Base-by-base conservation (phyloP, 2,329 filamentous ascomycete species). In the Zelopaecilomyces penicillatus region DNA sequence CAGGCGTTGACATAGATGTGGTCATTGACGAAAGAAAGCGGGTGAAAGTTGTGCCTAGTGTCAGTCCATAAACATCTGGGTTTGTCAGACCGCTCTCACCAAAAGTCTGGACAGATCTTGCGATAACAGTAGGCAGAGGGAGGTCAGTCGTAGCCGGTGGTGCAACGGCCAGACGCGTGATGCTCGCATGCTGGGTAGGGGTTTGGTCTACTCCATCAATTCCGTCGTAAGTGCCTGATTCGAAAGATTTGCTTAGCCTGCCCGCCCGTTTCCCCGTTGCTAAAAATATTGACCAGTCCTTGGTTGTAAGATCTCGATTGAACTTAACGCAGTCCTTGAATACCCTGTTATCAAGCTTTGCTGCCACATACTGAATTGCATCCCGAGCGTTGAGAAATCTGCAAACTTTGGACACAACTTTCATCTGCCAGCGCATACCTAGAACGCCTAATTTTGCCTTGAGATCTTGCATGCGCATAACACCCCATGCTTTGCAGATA, bases 271-370 rank as follows among this genome's bases (percentile, higher is more conserved):
- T 67, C 2, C 65, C 76, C 0, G 74, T 76, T 3, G 73, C 68
- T 26, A 78, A 63, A 46, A 75, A 78, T 12, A 70, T 62, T 5
- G 68, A 64, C 77, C 78, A 81, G 50, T 82, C 78, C 26, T 74
- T 71, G 2, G 70, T 54, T 9, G 70, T 76, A 30, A 79, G 69
- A 5, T 80, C 75, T 37, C 77, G 67, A 39, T 73, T 62, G 45
- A 73, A 81, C 50, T 76, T 77, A 49, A 82, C 67, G 52, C 79
- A 82, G 52, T 82, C 77, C 51, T 78, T 80, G 63, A 75, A 80
- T 5, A 81, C 63, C 44, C 70, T 70, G 31, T 70, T 68, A 11
- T 69, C 65, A 8, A 78, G 71, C 33, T 70, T 72, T 4, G 76
- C 77, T 4, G 75, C 75, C 3, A 78, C 74, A 50, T 78, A 80